Base-by-base conservation (phyloP, 768 basidiomycete genomes). In the Psilocybe tampanensis region DNA sequence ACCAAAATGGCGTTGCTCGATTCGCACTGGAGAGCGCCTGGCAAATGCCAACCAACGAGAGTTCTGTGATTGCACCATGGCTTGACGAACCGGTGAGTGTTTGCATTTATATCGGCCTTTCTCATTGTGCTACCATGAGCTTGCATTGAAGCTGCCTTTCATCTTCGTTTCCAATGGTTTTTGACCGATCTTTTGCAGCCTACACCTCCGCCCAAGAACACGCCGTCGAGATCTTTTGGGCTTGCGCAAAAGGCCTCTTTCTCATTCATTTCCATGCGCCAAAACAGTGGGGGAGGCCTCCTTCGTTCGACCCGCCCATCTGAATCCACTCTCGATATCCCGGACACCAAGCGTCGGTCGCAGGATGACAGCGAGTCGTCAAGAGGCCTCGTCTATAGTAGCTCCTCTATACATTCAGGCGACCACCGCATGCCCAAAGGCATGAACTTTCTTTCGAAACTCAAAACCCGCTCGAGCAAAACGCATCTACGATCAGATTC, bases 351-450 rank as follows among this genome's bases (percentile, higher is more conserved):
- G 22, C 68, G 72, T 9, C 64, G 67, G 19, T 75, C 74, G 8
- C 69, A 68, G 22, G 74, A 74, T 36, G 69, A 69, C 55, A 63
- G 57, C 41, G 66, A 61, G 17, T 66, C 68, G 13, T 64, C 66
- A 44, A 66, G 55, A 34, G 58, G 61, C 3, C 52, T 69, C 11
- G 62, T 59, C 21, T 59, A 67, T 41, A 73, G 69, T 50, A 66
- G 66, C n/a, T 68, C 72, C 8, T 64, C 72, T 4, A 53, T 63
- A 8, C 59, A 69, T 54, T 70, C 70, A 4, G 67, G 61, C 11
- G 74, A 78, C 51, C 65, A 76, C 8, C 79, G 79, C 49, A 86
- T 77, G 68, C 67, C 74, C 32, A 86, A 82, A 79, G 8, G 81
- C 80, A 49, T 64, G 17, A 63, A 44, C 15, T 67, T 83, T 42